Base-by-base conservation (phyloP, 768 basidiomycete genomes). In the Trametopsis cervina region DNA sequence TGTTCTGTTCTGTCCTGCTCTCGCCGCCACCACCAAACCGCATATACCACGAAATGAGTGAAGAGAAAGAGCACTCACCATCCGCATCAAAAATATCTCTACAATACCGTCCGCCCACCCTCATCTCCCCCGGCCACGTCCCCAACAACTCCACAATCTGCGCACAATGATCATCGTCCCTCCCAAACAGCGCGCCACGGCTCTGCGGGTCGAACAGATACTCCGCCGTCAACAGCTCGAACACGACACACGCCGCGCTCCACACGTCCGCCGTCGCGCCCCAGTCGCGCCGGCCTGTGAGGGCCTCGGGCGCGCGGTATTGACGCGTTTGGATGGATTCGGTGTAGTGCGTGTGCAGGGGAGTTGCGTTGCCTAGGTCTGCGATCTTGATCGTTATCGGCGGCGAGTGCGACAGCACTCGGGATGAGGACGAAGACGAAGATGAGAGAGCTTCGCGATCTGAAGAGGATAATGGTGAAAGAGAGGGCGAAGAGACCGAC, bases 241-340 rank as follows among this genome's bases (percentile, higher is more conserved):
- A 96, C 37, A 84, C 78, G 59, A 96, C 74, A 66, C 91, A 94
- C 18, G 89, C 93, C 21, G 90, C 81, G 57, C 85, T 88, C 92
- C 92, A 96, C 18, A 94, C 78, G 66, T 96, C 92, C 38, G 80
- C 90, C 46, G 84, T 79, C 29, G 79, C 72, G 55, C 83, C 89
- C 92, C 92, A 96, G 56, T 89, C 87, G 27, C 77, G 78, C 46
- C 83, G 80, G 15, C 93, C 92, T 15, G 94, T 69, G 56, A 96
- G 92, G 46, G 90, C 92, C 65, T 96, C 92, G n/a, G 92, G 92
- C 22, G 88, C 79, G 52, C 92, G 85, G 63, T 96, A 96, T 62
- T 95, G 92, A 37, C 92, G 79, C n/a, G 92, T 96, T 68, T 95
- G 93, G 55, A 94, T 95, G 61, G 93, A 92, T 60, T 94, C 92